Percentiles rank a stretch among this genome's conserved stretches.
phyloP scores from a whole-genome alignment of 192 early-diverging fungal genomes.

The Coemansia asiatica region DNA sequence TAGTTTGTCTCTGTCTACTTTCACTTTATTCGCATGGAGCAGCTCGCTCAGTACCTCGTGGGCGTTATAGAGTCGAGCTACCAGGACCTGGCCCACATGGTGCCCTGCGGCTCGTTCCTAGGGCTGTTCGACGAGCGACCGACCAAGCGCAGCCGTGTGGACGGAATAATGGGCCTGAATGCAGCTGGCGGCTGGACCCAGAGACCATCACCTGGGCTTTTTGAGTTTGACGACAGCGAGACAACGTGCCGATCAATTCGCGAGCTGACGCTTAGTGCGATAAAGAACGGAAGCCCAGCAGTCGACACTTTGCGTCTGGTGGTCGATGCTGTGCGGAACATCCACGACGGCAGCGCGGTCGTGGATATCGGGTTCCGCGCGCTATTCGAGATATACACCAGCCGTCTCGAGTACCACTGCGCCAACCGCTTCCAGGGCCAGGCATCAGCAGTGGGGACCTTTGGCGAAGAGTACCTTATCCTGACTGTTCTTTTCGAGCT shows the following conservation, averaged over 20 bases:
- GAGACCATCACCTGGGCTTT: not conserved
- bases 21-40: slow-evolving; percentile 21
- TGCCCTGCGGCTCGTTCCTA: slow-evolving; percentile 53
- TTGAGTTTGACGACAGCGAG: slow-evolving; percentile 54
- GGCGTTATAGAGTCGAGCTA: slow-evolving; percentile 52
- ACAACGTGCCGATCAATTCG: slow-evolving; percentile 28
- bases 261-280: slow-evolving; percentile 28
- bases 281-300: slow-evolving; percentile 11
- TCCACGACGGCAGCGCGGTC: slow-evolving; percentile 48
- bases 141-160: slow-evolving; percentile 37
- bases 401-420: slow-evolving; percentile 45
- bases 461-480: slow-evolving; percentile 51
- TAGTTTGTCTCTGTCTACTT: not conserved
- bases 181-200: not conserved
- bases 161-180: not conserved
- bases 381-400: slow-evolving; percentile 45
- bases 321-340: slow-evolving; percentile 43
- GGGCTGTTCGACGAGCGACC: slow-evolving; percentile 55
- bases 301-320: slow-evolving; percentile 37
- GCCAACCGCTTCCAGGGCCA: slow-evolving; percentile 35
- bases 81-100: slow-evolving; percentile 46
- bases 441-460: slow-evolving; percentile 2
- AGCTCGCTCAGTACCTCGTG: slow-evolving; percentile 31
- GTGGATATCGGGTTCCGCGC: slow-evolving; percentile 51
- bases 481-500: slow-evolving; percentile 45